phyloP scores from a whole-genome alignment of 1,284 basidiomycete genomes.

The Trichosporon coremiiforme region DNA sequence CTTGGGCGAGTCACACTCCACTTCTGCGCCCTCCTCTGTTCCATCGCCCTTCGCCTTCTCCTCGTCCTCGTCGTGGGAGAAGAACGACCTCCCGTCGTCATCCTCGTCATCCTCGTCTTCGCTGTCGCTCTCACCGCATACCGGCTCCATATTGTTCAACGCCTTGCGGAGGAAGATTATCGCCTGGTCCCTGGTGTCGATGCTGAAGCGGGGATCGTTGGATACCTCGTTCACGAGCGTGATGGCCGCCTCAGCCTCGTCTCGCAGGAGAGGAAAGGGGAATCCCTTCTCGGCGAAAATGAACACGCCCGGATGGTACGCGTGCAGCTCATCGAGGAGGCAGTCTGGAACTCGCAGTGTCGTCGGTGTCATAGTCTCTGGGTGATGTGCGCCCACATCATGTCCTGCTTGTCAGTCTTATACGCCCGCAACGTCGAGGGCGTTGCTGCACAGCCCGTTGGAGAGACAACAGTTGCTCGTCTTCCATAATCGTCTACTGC shows the following conservation, averaged over 20 bases:
- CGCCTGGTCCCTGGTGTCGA: background rate
- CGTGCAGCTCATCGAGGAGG: background rate
- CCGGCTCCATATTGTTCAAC: background rate
- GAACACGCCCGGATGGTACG: background rate
- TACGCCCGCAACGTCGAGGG: background rate
- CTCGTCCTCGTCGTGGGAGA: background rate
- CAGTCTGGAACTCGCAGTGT: background rate
- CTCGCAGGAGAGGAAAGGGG: background rate
- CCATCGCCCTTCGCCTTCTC: background rate
- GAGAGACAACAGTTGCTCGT: background rate
- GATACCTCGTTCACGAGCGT: slow-evolving; percentile 2
- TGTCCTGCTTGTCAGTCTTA: background rate
- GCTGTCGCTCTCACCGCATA: background rate
- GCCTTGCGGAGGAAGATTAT: background rate
- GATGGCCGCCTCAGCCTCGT: background rate
- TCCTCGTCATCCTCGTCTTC: background rate
- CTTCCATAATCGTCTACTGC: background rate
- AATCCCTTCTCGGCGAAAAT: background rate
- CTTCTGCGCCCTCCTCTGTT: background rate
- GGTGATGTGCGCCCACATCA: background rate
- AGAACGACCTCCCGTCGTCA: background rate
- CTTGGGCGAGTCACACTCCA: background rate
- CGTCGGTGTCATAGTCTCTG: background rate
- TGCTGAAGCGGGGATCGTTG: background rate
- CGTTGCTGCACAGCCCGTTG: no score